Percentiles rank a stretch among this genome's conserved stretches.
Evolutionary conservation across 2,329 filamentous ascomycete species (phyloP).

Genomic region (Sporothrix humicola): DNA sequence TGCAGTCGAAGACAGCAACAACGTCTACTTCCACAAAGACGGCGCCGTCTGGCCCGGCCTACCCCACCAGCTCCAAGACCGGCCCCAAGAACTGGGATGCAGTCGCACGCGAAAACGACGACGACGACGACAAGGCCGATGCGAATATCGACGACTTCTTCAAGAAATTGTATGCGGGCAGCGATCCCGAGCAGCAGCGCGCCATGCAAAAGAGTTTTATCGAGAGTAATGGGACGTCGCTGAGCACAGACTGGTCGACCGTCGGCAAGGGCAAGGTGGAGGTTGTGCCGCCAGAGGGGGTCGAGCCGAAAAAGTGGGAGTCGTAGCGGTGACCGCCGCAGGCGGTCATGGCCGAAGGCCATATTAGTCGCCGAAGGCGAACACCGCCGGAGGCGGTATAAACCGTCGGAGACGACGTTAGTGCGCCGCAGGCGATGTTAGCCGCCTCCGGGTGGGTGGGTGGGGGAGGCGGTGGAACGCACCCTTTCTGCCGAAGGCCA

Average conservation of each 20-base stretch:
- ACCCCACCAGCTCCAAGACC: slow-evolving; percentile 83
- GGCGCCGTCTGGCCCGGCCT: slow-evolving; percentile 48
- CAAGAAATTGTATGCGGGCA: slow-evolving; percentile 80
- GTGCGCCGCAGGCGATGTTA: no score
- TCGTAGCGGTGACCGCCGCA: neutral
- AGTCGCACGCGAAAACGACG: slow-evolving; percentile 55
- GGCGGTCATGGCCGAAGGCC: neutral
- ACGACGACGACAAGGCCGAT: slow-evolving; percentile 61
- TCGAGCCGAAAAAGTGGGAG: slow-evolving; percentile 75
- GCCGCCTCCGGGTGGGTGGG: no score
- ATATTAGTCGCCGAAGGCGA: no score
- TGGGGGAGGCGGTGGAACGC: no score
- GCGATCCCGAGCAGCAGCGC: slow-evolving; percentile 78
- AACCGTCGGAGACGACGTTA: no score
- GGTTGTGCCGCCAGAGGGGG: slow-evolving; percentile 75
- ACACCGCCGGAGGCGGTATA: no score
- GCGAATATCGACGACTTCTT: slow-evolving; percentile 81
- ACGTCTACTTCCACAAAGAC: neutral
- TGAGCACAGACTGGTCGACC: slow-evolving; percentile 91
- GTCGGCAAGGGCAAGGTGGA: slow-evolving; percentile 75
- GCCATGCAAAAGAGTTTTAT: slow-evolving; percentile 98
- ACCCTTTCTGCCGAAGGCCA: no score
- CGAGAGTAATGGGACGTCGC: slow-evolving; percentile 89
- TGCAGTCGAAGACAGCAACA: neutral
- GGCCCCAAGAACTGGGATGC: slow-evolving; percentile 95